Evolutionary conservation across 345 rosid genomes (phyloP).

Genomic region (Microthlaspi erraticum): DNA sequence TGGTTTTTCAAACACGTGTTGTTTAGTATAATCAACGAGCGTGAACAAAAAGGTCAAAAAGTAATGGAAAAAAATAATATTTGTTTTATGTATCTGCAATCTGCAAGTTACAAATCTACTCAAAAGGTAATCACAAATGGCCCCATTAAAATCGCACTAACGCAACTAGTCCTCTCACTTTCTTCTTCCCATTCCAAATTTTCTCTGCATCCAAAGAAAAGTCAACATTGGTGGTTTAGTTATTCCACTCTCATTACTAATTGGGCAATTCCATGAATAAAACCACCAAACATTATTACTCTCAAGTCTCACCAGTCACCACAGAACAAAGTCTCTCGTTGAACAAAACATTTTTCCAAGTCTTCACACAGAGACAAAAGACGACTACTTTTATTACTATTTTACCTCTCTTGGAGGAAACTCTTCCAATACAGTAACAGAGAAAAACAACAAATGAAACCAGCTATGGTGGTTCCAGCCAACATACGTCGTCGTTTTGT

Average conservation of each 20-base stretch:
- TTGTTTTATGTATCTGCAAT: too few relatives aligned
- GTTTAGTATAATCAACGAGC: too few relatives aligned
- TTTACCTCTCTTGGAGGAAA: neutral
- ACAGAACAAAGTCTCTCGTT: neutral
- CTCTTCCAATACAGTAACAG: neutral
- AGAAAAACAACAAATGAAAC: slow-evolving; percentile 2
- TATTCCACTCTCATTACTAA: neutral
- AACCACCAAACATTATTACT: slow-evolving; percentile 24
- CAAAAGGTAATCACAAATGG: neutral
- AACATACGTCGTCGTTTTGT: slow-evolving; percentile 18
- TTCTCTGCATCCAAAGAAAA: slow-evolving; percentile 16
- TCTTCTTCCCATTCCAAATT: neutral
- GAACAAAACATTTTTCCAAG: slow-evolving; percentile 3
- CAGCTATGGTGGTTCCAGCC: slow-evolving; percentile 16
- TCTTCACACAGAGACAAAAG: slow-evolving; percentile 18
- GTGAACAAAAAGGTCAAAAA: neutral
- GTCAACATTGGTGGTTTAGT: slow-evolving; percentile 36
- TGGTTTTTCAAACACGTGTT: too few relatives aligned
- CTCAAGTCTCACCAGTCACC: too few relatives aligned
- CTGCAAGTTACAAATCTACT: too few relatives aligned
- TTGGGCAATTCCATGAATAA: slow-evolving; percentile 1
- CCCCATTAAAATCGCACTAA: slow-evolving; percentile 24
- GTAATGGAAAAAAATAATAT: too few relatives aligned
- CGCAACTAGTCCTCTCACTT: slow-evolving; percentile 29
- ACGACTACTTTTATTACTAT: slow-evolving; percentile 4